Percentiles rank a stretch among this genome's conserved stretches.
phyloP scores from a whole-genome alignment of 2,329 filamentous ascomycete genomes.

The Cladophialophora chaetospira region DNA sequence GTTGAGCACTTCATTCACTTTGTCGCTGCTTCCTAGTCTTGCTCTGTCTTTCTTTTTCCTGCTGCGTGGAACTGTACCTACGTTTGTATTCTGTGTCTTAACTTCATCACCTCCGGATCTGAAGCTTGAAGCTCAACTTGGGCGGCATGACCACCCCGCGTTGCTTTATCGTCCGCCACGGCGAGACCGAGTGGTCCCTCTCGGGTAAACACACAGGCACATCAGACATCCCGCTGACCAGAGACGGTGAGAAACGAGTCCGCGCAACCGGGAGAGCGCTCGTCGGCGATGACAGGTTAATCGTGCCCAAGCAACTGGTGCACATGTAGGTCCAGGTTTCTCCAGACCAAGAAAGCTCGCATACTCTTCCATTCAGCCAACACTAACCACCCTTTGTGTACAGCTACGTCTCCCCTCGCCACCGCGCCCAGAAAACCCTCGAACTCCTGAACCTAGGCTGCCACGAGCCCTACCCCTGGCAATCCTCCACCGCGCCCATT shows the following conservation, averaged over 20 bases:
- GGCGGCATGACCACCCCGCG: constrained; percentile 59
- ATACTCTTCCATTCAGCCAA: constrained; percentile 3
- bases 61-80: not conserved
- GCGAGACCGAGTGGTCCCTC: constrained; percentile 94
- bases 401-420: constrained; percentile 81
- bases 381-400: not conserved
- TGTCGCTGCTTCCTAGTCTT: not conserved
- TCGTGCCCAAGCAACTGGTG: constrained; percentile 76
- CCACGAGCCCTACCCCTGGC: constrained; percentile 71
- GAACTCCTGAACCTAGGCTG: constrained; percentile 79
- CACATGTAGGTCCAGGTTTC: constrained; percentile 71
- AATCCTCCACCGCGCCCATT: constrained; percentile 35
- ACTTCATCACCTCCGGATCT: not conserved
- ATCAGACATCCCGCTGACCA: constrained; percentile 83
- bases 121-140: not conserved
- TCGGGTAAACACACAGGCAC: constrained; percentile 80
- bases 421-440: constrained; percentile 83
- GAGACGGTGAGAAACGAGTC: constrained; percentile 76
- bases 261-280: constrained; percentile 78
- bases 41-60: not conserved
- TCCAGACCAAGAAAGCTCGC: not conserved
- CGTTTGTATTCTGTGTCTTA: no score
- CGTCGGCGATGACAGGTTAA: constrained; percentile 79
- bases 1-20: not conserved
- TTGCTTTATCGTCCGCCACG: constrained; percentile 82